Evolutionary conservation across 495 filamentous ascomycete species (phyloP), one percentile per base, ranked within the genome.

Genomic region (Neurospora sp.): DNA sequence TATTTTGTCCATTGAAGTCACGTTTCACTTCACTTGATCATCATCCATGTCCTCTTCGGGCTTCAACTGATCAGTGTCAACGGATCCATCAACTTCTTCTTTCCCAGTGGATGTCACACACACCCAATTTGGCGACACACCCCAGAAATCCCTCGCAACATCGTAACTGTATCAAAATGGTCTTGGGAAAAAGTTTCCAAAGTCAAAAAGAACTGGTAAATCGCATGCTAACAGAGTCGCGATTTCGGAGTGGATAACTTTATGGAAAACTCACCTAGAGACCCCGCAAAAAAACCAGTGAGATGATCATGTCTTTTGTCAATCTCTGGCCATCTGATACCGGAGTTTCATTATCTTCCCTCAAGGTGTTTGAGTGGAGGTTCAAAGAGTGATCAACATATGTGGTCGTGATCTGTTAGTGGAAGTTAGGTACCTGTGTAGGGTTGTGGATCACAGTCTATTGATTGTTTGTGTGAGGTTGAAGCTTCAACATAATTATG

Each of bases 401-500:
- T 5, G 53, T 35, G 27, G 53, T 61, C 12, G 3, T 61, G 53
- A 35, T 61, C 22, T 35, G 53, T 61, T 61, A 35, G 53, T 61
- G 27, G 9, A 45, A 1, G 18, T 44, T 44, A n/a, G n/a, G n/a
- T n/a, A n/a, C n/a, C n/a, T n/a, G n/a, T n/a, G 10, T 45, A n/a
- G 9, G n/a, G 18, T 42, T n/a, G 18, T 45, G 18, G 42, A 44
- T 42, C 41, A 6, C 41, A 5, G 14, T 42, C 14, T 14, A 18
- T 42, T 42, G 14, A 42, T 1, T 42, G 14, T 42, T 42, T 27
- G 40, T 5, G 40, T 42, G 41, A 44, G 41, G 6, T n/a, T n/a
- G 6, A n/a, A 0, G 1, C 8, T n/a, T 0, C 4, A 44, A 1
- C 8, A n/a, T n/a, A 0, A 44, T 0, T 18, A n/a, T n/a, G 6